A percentile compares a stretch with the other conserved stretches of the same genome.
Conservation (phyloP, 2,329 filamentous ascomycete genomes). For the Fusarium agapanthi region DNA sequence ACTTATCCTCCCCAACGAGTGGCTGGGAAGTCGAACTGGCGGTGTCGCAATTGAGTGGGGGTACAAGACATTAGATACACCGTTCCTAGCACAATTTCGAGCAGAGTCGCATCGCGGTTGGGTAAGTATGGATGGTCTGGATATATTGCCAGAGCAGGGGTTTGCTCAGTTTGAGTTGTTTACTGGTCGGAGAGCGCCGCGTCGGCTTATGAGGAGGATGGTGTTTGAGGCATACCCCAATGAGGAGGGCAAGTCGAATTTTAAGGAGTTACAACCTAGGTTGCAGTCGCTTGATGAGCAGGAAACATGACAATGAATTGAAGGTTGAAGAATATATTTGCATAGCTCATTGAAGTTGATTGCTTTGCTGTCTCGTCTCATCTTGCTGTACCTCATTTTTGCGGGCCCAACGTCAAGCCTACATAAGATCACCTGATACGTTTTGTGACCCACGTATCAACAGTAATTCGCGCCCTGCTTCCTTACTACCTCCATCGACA, state of each 20-base stretch:
- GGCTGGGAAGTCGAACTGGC: conserved; percentile 77
- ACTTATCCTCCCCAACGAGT: conserved; percentile 73
- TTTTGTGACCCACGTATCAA: no score
- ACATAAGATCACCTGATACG: no score
- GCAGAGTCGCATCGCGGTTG: conserved; percentile 68
- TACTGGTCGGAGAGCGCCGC: conserved; percentile 64
- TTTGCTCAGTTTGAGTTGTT: conserved; percentile 86
- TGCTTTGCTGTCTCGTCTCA: background rate
- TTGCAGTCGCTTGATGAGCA: conserved; percentile 42
- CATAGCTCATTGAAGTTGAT: background rate
- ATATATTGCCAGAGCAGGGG: conserved; percentile 80
- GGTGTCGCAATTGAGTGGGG: conserved; percentile 80
- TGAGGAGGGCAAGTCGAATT: conserved; percentile 52
- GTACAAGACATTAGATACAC: conserved; percentile 78
- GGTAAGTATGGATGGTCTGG: conserved; percentile 79
- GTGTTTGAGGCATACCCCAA: conserved; percentile 60
- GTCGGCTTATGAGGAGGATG: conserved; percentile 74
- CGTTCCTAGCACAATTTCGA: conserved; percentile 73
- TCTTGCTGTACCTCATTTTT: no score
- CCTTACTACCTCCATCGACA: no score
- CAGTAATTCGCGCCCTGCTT: no score
- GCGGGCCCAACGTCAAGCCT: no score
- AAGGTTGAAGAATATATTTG: background rate
- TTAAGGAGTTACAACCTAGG: conserved; percentile 50
- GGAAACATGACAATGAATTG: conserved; percentile 32